A percentile compares a stretch with the other conserved stretches of the same genome.
Conservation (phyloP, 805 yeast species). For the Candida vartiovaarae region DNA sequence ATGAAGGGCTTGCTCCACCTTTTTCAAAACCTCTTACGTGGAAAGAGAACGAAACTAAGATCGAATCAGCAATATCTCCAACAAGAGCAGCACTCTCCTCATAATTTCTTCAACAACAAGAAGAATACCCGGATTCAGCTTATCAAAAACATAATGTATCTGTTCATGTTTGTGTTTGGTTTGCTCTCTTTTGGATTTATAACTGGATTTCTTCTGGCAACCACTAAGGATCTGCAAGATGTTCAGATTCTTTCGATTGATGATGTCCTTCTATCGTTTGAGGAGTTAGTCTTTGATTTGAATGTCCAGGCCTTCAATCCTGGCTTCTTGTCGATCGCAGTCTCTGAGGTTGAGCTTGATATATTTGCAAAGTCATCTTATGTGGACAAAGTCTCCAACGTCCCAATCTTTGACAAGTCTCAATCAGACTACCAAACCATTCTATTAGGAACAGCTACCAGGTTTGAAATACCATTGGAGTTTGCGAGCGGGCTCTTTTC, state of each 20-base stretch:
- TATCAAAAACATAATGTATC: conserved; percentile 29
- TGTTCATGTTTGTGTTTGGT: conserved; percentile 31
- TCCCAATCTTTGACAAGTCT: conserved; percentile 6
- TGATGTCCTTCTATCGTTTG: conserved; percentile 72
- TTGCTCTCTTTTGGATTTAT: conserved; percentile 70
- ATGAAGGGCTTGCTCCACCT: not conserved
- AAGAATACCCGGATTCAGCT: conserved; percentile 24
- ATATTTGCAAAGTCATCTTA: conserved; percentile 72
- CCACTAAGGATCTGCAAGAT: conserved; percentile 73
- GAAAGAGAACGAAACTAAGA: conserved; percentile 19
- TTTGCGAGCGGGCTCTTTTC: conserved; percentile 77
- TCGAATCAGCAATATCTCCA: conserved; percentile 9
- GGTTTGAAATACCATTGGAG: conserved; percentile 63
- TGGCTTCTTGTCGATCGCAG: conserved; percentile 63
- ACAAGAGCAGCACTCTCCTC: conserved; percentile 36
- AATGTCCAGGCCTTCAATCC: conserved; percentile 80
- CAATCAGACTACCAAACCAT: conserved; percentile 44
- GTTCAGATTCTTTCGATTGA: conserved; percentile 55
- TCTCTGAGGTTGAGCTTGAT: conserved; percentile 68
- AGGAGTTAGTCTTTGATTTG: conserved; percentile 77
- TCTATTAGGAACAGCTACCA: conserved; percentile 59
- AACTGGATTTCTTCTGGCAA: conserved; percentile 77
- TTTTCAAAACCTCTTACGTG: conserved; percentile 5
- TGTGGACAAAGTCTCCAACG: conserved; percentile 17
- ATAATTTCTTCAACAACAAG: conserved; percentile 33